Base-by-base conservation (phyloP, 148 eudicot species). In the Arbutus unedo region DNA sequence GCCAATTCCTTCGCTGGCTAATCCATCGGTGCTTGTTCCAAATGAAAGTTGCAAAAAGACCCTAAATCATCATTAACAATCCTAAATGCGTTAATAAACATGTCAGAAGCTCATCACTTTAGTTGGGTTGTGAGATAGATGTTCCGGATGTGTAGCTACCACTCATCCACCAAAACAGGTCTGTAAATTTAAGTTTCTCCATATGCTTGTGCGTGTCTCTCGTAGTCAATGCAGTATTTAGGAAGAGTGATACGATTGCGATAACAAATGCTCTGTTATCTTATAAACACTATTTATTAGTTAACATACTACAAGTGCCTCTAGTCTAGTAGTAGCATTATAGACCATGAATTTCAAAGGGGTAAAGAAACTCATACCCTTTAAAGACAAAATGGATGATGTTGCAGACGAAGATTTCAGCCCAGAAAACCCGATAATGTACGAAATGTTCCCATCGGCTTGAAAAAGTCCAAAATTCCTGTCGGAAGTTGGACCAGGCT, bases 401-500 rank as follows among this genome's bases (percentile, higher is more conserved):
- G 85, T 60, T 50, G 88, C 77, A 76, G 90, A 86, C 6, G 91
- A 89, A 60, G 91, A 87, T 48, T 87, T 81, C 80, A 88, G 81
- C 71, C 90, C 86, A 56, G 83, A 77, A 88, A 91, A 86, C 56
- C 95, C 93, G 74, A 92, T 83, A 82, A 91, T 88, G 85, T 92
- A 92, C 0, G 92, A 83, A 72, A 89, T 79, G 72, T 77, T 85
- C 14, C 92, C 93, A 88, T 89, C 91, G 25, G 93, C 87, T 66
- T 89, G 84, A 88, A 87, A 92, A 56, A 92, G 88, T 53, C 95
- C 92, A 71, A 84, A 92, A 74, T 91, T 89, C 80, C 88, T 91
- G 85, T 92, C 95, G 7, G 95, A 92, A 80, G 85, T 81, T 4
- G 93, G 86, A 84, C 92, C 95, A 3, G 88, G 86, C 84, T 92